Conservation (phyloP, 306 rosid species). For the Vigna trinervia region DNA sequence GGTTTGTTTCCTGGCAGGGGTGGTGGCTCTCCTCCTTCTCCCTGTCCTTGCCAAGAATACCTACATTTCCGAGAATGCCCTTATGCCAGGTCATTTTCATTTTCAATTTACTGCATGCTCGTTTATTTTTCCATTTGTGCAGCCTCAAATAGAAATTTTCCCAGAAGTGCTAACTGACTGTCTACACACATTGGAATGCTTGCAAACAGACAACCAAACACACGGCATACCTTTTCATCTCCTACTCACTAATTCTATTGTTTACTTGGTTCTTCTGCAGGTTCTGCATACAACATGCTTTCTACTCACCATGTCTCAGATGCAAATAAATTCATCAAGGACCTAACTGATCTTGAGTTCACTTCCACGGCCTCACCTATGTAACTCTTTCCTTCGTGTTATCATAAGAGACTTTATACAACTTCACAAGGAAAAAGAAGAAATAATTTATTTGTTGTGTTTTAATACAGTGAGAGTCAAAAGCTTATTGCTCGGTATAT, state of each 20-base stretch:
- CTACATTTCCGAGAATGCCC: slow-evolving; percentile 93
- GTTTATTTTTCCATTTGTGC: neutral
- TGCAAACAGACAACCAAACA: neutral
- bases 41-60: slow-evolving; percentile 92
- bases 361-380: slow-evolving; percentile 44
- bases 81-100: slow-evolving; percentile 77
- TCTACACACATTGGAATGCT: neutral
- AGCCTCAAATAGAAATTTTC: neutral
- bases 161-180: neutral
- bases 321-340: slow-evolving; percentile 69
- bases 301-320: slow-evolving; percentile 68
- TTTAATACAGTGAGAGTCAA: slow-evolving; percentile 68
- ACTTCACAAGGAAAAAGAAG: neutral
- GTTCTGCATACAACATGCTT: slow-evolving; percentile 82
- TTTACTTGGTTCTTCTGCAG: slow-evolving; percentile 40
- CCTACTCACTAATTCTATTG: neutral
- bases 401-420: neutral
- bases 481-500: slow-evolving; percentile 71
- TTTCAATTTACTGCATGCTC: neutral
- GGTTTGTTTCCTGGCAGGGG: slow-evolving; percentile 71
- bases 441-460: slow-evolving; percentile 27
- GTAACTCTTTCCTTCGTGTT: slow-evolving; percentile 48
- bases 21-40: slow-evolving; percentile 78
- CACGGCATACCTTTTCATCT: neutral
- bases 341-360: slow-evolving; percentile 54